Percentiles rank a stretch among this genome's conserved stretches.
Evolutionary conservation across 441 rosid genomes (phyloP).

Genomic region (Pelargonium citronellum): DNA sequence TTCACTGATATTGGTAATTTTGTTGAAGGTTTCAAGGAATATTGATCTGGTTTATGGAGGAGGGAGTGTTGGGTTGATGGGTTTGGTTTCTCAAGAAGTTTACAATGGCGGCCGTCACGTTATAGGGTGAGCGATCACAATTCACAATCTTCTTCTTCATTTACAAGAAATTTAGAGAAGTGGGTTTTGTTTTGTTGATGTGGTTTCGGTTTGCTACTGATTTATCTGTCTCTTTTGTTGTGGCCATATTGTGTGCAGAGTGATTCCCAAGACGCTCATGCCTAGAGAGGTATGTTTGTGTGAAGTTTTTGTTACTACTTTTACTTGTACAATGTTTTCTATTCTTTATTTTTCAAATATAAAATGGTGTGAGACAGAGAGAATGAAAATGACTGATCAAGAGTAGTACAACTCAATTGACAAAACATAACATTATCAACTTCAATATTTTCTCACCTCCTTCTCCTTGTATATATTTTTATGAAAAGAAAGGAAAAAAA

Average conservation of each 20-base stretch:
- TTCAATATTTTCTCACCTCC: too few relatives aligned
- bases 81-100: constrained; percentile 79
- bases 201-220: not conserved
- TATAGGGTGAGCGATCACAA: constrained; percentile 38
- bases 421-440: too few relatives aligned
- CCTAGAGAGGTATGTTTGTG: constrained; percentile 67
- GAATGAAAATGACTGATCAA: too few relatives aligned
- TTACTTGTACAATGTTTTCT: not conserved
- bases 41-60: constrained; percentile 92
- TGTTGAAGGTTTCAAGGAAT: constrained; percentile 51
- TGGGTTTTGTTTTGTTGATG: not conserved
- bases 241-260: constrained; percentile 51
- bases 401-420: too few relatives aligned
- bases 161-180: not conserved
- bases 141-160: constrained; percentile 9
- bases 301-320: not conserved
- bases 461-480: too few relatives aligned
- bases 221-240: constrained; percentile 24
- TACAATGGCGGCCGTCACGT: constrained; percentile 79
- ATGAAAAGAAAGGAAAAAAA: too few relatives aligned
- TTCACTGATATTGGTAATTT: constrained; percentile 1
- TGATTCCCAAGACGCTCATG: constrained; percentile 93
- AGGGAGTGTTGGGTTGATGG: constrained; percentile 93
- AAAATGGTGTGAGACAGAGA: too few relatives aligned
- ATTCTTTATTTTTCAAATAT: too few relatives aligned